Base-by-base conservation (phyloP, 2,329 filamentous ascomycete genomes). In the Apiospora arundinis region DNA sequence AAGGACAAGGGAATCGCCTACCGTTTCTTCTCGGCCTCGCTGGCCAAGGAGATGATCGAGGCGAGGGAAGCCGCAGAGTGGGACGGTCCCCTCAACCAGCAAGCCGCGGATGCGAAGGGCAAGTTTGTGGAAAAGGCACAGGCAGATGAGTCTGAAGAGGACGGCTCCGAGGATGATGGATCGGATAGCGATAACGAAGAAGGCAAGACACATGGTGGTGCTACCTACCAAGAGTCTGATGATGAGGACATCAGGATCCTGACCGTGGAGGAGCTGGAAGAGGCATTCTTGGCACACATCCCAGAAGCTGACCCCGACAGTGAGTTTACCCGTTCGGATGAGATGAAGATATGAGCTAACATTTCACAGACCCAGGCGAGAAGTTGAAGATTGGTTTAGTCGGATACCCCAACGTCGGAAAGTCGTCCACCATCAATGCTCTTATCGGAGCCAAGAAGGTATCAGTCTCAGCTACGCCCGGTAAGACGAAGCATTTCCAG, bases 401-500 rank as follows among this genome's bases (percentile, higher is more conserved):
- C 48, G 96, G 96, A 72, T 99, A 99, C 83, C 96, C 96, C 78
- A 99, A 99, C 84, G 96, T 99, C 74, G 96, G 96, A 84, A 99
- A 99, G 85, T 99, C 97, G 1, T 98, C 95, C 67, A 99, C 96
- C 21, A 99, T 99, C 87, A 99, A 99, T 85, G 95, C 96, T 56
- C 89, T 99, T n/a, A 95, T 98, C 72, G 97, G 97, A 68, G 92
- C 96, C 70, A 99, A 98, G 86, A 99, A 98, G 84, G 96, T 99
- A 7, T 98, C 95, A 0, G 97, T 99, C 49, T 99, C 96, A 21
- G 92, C 95, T 18, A 99, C 96, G 1, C 96, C 96, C 4, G 96
- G 96, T 81, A 99, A 99, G 85, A 99, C 96, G 18, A 99, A 99
- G 85, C 96, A 99, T 79, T 99, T 99, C 85, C 96, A 99, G 82